These are phyloP conservation scores for Leptodermis oblonga DNA, from an alignment of 257 asterid genomes.

Conservation along the genomic window DNA sequence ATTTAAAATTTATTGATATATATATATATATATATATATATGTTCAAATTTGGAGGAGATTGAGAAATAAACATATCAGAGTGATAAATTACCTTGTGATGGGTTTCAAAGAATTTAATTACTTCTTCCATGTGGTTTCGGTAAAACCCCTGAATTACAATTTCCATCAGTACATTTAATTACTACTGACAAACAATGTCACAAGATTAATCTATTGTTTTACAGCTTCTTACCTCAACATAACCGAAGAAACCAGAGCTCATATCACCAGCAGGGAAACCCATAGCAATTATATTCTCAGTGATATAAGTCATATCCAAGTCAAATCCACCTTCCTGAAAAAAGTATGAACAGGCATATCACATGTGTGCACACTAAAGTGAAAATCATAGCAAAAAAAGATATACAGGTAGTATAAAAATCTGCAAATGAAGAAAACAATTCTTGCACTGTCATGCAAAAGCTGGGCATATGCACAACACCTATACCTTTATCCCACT, in stretches of 20 bases:
- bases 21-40: too few species aligned
- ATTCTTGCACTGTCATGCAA: too few species aligned
- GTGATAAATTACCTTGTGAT: constrained; percentile 71
- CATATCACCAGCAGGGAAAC: constrained; percentile 99
- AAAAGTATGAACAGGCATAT: constrained; percentile 19
- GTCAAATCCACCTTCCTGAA: constrained; percentile 98
- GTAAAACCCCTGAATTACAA: constrained; percentile 69
- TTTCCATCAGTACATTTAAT: constrained; percentile 27
- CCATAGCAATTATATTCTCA: constrained; percentile 99
- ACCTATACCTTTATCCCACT: too few species aligned
- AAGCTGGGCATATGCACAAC: too few species aligned
- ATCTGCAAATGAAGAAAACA: neutral
- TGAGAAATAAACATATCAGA: neutral
- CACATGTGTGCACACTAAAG: constrained; percentile 4
- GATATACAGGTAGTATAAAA: neutral
- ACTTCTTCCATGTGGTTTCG: constrained; percentile 99
- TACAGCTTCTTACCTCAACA: constrained; percentile 63
- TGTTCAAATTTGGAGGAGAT: neutral
- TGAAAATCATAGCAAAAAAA: neutral
- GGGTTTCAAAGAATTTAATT: constrained; percentile 84
- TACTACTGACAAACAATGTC: constrained; percentile 12
- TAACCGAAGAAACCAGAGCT: constrained; percentile 97
- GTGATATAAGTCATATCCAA: constrained; percentile 98
- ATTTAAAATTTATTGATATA: neutral
- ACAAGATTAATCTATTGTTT: constrained; percentile 9